Percentiles rank a stretch among this genome's conserved stretches.
Evolutionary conservation across 768 basidiomycete genomes (phyloP).

Genomic region (Pseudohyphozyma bogoriensis): DNA sequence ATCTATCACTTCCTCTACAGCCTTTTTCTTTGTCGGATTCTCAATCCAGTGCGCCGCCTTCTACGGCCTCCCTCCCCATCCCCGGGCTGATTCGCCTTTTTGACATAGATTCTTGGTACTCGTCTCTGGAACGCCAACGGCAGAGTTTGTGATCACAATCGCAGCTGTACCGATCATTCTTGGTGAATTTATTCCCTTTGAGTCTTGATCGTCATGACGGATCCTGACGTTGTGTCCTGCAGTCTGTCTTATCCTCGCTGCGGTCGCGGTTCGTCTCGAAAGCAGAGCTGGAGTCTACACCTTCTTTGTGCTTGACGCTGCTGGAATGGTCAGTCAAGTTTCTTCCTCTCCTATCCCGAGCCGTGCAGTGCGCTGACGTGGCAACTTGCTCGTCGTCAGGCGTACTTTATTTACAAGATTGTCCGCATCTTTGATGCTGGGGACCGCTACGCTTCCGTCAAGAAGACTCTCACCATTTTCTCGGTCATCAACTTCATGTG

Average conservation of each 20-base stretch:
- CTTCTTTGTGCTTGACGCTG: not conserved
- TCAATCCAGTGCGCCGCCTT: too few species aligned
- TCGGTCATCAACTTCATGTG: conserved; percentile 12
- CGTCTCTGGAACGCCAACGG: conserved; percentile 20
- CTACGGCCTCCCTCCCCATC: not conserved
- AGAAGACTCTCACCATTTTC: conserved; percentile 25
- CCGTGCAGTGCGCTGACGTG: not conserved
- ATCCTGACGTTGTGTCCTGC: accelerated
- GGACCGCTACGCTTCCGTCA: conserved; percentile 6
- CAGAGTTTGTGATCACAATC: conserved; percentile 24
- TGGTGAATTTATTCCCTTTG: conserved; percentile 5
- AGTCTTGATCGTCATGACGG: not conserved
- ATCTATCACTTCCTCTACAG: too few species aligned
- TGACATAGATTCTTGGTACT: conserved; percentile 25
- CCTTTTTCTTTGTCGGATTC: too few species aligned
- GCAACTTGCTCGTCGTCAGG: not conserved
- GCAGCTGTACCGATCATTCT: conserved; percentile 15
- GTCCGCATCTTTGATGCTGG: conserved; percentile 9
- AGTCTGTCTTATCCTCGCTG: not conserved
- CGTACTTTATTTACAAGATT: conserved; percentile 26
- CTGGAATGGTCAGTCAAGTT: conserved; percentile 16
- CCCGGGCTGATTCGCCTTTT: not conserved
- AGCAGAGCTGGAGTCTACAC: conserved; percentile 6
- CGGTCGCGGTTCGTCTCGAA: conserved; percentile 17
- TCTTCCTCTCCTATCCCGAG: not conserved